A percentile compares a stretch with the other conserved stretches of the same genome.
Conservation (phyloP, 495 filamentous ascomycete genomes). For the Choiromyces venosus region DNA sequence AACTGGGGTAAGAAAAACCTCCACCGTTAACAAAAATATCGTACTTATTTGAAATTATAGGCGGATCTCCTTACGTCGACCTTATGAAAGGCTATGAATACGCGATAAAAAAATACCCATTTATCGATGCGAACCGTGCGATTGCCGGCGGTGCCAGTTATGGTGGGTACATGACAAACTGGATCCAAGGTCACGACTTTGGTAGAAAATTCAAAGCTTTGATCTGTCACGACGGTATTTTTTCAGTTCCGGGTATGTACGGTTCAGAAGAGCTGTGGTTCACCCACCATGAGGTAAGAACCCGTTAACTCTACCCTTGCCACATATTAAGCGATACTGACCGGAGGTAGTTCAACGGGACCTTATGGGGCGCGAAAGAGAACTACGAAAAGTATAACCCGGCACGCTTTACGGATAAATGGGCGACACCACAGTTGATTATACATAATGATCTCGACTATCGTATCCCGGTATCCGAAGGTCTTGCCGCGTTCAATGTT, state of each 20-base stretch:
- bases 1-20: conserved; percentile 55
- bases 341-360: conserved; percentile 54
- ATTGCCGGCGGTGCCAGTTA: conserved; percentile 81
- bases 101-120: conserved; percentile 62
- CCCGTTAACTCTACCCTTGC: background rate
- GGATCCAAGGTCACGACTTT: conserved; percentile 65
- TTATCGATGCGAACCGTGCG: conserved; percentile 67
- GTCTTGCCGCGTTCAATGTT: conserved; percentile 80
- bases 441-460: conserved; percentile 93
- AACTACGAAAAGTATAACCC: conserved; percentile 82
- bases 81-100: conserved; percentile 72
- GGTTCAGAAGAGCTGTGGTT: conserved; percentile 83
- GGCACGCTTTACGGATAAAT: conserved; percentile 56
- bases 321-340: background rate
- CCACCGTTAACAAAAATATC: conserved; percentile 4
- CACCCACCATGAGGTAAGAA: conserved; percentile 61
- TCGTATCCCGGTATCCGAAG: conserved; percentile 76
- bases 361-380: conserved; percentile 63
- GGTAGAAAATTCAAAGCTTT: conserved; percentile 82
- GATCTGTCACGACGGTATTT: conserved; percentile 80
- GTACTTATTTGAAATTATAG: conserved; percentile 3
- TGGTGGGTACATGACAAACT: conserved; percentile 62
- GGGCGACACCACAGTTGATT: conserved; percentile 76
- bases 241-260: conserved; percentile 62
- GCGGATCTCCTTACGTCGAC: conserved; percentile 38